A percentile compares a stretch with the other conserved stretches of the same genome.
These are phyloP conservation scores for Globisporangium cystogenes DNA, from an alignment of 352 stramenopile genomes.

Conservation along the genomic window DNA sequence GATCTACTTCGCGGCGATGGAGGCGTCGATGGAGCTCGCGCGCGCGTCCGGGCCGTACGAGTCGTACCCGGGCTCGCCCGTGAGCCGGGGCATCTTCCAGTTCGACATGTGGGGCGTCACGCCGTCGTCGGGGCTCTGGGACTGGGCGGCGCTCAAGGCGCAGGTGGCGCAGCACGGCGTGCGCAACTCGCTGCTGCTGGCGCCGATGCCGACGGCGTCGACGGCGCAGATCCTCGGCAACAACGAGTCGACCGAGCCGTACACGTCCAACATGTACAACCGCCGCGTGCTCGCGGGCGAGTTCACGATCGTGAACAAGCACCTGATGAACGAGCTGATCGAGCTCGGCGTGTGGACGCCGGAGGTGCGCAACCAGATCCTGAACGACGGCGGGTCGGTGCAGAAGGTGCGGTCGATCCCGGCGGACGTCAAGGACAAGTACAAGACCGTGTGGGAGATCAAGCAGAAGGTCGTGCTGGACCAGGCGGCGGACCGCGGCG, in stretches of 20 bases:
- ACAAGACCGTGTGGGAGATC: slow-evolving; percentile 99
- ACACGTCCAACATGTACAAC: slow-evolving; percentile 99
- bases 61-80: slow-evolving; percentile 95
- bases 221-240: slow-evolving; percentile 99
- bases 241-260: slow-evolving; percentile 99
- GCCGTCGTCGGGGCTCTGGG: slow-evolving; percentile 89
- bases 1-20: slow-evolving; percentile 98
- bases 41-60: slow-evolving; percentile 93
- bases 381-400: slow-evolving; percentile 95
- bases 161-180: slow-evolving; percentile 94
- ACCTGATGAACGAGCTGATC: slow-evolving; percentile 98
- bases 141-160: slow-evolving; percentile 93
- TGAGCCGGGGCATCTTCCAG: slow-evolving; percentile 96
- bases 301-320: slow-evolving; percentile 99
- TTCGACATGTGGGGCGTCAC: slow-evolving; percentile 98
- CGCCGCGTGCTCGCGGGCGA: slow-evolving; percentile 97
- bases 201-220: slow-evolving; percentile 99
- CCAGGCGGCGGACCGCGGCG: slow-evolving; percentile 96
- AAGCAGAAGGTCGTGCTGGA: slow-evolving; percentile 97
- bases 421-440: slow-evolving; percentile 90
- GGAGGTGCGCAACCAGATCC: slow-evolving; percentile 97
- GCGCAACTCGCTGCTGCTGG: slow-evolving; percentile 98
- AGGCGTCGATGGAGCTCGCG: slow-evolving; percentile 95
- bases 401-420: slow-evolving; percentile 89
- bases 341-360: slow-evolving; percentile 95